These are phyloP conservation scores for Chalciporus sphaerocephalus DNA, from an alignment of 768 basidiomycete species.

Conservation along the genomic window DNA sequence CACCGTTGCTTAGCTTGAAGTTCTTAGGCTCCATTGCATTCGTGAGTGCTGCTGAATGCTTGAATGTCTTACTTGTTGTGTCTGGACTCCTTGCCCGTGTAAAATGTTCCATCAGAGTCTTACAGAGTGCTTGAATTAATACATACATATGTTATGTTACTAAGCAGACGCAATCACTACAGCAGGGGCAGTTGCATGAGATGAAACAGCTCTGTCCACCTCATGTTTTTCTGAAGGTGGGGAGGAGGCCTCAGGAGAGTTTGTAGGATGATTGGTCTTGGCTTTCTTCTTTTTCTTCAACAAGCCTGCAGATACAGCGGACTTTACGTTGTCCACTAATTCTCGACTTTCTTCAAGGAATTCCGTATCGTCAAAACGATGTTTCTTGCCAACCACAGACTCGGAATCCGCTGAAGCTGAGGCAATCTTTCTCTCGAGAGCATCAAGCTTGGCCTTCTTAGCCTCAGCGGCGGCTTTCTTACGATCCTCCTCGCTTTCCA, in stretches of 20 bases:
- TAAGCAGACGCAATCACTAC: constrained; percentile 19
- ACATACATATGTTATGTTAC: neutral
- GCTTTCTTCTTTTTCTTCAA: constrained; percentile 75
- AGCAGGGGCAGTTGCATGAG: constrained; percentile 1
- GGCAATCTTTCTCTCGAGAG: constrained; percentile 71
- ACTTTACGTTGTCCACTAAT: constrained; percentile 87
- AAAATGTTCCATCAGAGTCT: too few relatives aligned
- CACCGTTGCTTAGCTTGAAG: too few relatives aligned
- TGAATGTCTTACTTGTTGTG: too few relatives aligned
- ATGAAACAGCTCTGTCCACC: neutral
- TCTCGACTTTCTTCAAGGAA: constrained; percentile 90
- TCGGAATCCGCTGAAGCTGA: constrained; percentile 39
- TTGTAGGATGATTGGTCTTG: constrained; percentile 36
- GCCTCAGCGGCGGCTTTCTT: constrained; percentile 74
- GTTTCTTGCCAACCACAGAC: constrained; percentile 68
- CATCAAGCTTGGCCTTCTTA: constrained; percentile 77
- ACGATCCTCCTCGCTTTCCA: constrained; percentile 80
- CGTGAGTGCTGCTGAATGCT: too few relatives aligned
- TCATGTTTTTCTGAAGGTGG: constrained; percentile 5
- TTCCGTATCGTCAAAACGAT: constrained; percentile 87
- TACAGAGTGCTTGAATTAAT: neutral
- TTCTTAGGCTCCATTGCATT: too few relatives aligned
- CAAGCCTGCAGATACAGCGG: constrained; percentile 82
- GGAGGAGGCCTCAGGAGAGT: constrained; percentile 22
- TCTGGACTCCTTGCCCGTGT: too few relatives aligned